phyloP scores from a whole-genome alignment of 129 eudicot genomes.

The Dittrichia graveolens region DNA sequence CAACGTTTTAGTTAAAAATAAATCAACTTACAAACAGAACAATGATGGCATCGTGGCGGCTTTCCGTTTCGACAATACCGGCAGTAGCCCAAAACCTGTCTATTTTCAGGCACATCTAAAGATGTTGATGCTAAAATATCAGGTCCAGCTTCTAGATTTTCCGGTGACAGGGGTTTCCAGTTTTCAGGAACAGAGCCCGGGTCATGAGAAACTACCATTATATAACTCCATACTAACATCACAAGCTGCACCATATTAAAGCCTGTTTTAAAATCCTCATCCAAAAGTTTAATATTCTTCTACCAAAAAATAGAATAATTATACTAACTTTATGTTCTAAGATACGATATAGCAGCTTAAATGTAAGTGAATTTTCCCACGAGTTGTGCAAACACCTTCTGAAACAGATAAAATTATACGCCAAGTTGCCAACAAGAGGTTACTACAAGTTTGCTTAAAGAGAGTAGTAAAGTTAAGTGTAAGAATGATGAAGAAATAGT shows the following conservation, averaged over 20 bases:
- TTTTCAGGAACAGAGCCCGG: constrained; percentile 91
- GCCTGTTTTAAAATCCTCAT: constrained; percentile 20
- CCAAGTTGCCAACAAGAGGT: neutral
- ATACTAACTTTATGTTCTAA: neutral
- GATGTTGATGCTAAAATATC: constrained; percentile 41
- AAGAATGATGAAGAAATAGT: neutral
- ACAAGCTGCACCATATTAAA: constrained; percentile 58
- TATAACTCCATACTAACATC: constrained; percentile 77
- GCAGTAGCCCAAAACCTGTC: constrained; percentile 53
- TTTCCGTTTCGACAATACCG: constrained; percentile 68
- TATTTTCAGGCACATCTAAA: constrained; percentile 45
- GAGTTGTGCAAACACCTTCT: neutral
- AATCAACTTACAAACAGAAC: constrained; percentile 73
- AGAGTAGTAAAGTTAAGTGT: neutral
- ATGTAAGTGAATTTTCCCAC: no score
- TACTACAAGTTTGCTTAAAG: neutral
- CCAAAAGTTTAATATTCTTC: neutral
- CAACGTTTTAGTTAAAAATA: neutral
- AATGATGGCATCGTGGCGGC: constrained; percentile 97
- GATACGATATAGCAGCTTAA: neutral
- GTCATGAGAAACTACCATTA: constrained; percentile 70
- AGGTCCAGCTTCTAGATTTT: constrained; percentile 51
- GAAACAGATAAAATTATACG: neutral
- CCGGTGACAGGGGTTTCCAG: constrained; percentile 60
- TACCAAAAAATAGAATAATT: neutral